Conservation (phyloP, 495 filamentous ascomycete species). For the Lasiosphaeria miniovina region DNA sequence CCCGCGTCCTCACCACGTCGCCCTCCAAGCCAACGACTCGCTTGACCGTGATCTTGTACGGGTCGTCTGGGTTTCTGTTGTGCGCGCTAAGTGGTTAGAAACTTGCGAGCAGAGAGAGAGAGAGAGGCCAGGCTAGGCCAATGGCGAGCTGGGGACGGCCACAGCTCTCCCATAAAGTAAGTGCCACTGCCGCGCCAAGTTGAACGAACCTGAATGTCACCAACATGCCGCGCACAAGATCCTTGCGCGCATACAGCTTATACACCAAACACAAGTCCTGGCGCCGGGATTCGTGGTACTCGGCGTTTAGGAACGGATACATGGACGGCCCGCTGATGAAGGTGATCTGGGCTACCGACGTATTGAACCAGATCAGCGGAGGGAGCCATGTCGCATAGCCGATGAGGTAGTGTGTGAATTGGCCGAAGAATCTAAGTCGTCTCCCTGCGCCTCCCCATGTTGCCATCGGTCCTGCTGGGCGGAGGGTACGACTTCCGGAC, state of each 20-base stretch:
- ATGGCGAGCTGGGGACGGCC: too few relatives aligned
- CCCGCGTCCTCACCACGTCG: constrained; percentile 60
- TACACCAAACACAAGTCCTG: constrained; percentile 52
- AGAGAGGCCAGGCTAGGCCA: not conserved
- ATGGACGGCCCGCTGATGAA: constrained; percentile 68
- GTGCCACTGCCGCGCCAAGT: too few relatives aligned
- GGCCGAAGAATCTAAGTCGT: constrained; percentile 28
- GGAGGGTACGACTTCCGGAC: not conserved
- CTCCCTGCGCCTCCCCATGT: constrained; percentile 33
- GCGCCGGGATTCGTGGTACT: constrained; percentile 54
- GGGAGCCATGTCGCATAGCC: constrained; percentile 60
- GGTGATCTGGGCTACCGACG: constrained; percentile 59
- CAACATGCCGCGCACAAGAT: constrained; percentile 51
- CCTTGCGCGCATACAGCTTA: constrained; percentile 45
- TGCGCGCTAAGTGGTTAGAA: not conserved
- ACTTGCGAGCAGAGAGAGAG: not conserved
- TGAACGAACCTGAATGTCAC: constrained; percentile 49
- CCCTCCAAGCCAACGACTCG: constrained; percentile 68
- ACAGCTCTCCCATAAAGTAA: too few relatives aligned
- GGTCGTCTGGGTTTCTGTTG: constrained; percentile 60
- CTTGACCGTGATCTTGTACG: constrained; percentile 61
- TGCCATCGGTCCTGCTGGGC: constrained; percentile 25
- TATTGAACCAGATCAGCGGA: constrained; percentile 61
- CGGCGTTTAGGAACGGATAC: constrained; percentile 72
- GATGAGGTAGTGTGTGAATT: constrained; percentile 46